Conservation (phyloP, 768 basidiomycete genomes). For the Auriscalpium orientale region DNA sequence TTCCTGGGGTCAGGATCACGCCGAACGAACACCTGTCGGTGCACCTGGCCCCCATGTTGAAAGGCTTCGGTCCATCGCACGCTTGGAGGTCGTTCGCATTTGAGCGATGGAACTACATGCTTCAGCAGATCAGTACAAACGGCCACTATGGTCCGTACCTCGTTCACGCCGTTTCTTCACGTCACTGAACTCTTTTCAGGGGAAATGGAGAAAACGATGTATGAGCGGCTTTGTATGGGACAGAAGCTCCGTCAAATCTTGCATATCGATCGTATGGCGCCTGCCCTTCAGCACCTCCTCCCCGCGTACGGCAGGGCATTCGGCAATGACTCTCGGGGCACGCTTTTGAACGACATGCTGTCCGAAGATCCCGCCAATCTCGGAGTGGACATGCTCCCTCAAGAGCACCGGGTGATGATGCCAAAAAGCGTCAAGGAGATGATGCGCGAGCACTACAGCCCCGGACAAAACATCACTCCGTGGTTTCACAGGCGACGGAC, state of each 20-base stretch:
- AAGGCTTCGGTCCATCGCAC: conserved; percentile 28
- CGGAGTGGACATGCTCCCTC: neutral
- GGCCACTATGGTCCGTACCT: conserved; percentile 21
- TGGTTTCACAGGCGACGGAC: neutral
- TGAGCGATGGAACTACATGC: conserved; percentile 26
- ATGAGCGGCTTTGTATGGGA: conserved; percentile 16
- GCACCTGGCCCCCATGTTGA: conserved; percentile 27
- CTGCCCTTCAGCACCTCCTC: neutral
- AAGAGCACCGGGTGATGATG: no score
- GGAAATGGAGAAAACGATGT: conserved; percentile 23
- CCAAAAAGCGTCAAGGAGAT: neutral
- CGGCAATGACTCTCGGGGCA: neutral
- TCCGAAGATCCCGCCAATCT: neutral
- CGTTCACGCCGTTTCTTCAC: neutral
- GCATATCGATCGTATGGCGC: neutral
- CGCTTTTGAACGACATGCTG: neutral
- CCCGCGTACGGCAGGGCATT: neutral
- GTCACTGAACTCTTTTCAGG: conserved; percentile 14
- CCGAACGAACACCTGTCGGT: conserved; percentile 35
- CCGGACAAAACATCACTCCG: no score
- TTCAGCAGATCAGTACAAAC: conserved; percentile 26
- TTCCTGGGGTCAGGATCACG: conserved; percentile 18
- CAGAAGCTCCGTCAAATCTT: conserved; percentile 16
- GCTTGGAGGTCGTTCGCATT: conserved; percentile 31
- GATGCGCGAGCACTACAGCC: neutral